Base-by-base conservation (phyloP, 2,329 filamentous ascomycete species). In the Diaporthe sp. region DNA sequence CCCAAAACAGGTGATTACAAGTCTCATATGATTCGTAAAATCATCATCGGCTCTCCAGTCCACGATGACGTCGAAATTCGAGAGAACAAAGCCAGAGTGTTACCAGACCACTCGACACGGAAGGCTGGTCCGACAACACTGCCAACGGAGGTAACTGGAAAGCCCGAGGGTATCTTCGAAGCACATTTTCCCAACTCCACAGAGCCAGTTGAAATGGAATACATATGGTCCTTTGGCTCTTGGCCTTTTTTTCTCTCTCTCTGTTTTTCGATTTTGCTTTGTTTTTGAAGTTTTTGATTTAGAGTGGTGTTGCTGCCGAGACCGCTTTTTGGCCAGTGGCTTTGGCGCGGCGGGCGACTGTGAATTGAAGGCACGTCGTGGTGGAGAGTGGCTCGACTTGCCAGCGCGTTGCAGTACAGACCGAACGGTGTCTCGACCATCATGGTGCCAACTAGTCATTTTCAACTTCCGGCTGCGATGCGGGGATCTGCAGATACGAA, bases 391-490 rank as follows among this genome's bases (percentile, higher is more conserved):
- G 34, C 19, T n/a, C 17, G 8, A 5, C 9, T 22, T 46, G 3
- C 9, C 39, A 22, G 15, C 39, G 4, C 25, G 6, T 62, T 19
- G 22, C 58, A 62, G 25, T 31, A 39, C 39, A 22, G 39, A 19
- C 58, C 5, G 13, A 9, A 8, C 4, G n/a, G 28, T 44, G 13
- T 58, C 28, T 6, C 22, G 10, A 55, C 34, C 65, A 34, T 51
- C 15, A 25, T 19, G 44, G 31, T 46, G 25, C 42, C 15, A 34
- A 10, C 22, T 49, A 57, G 2, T 58, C 69, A 6, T 51, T 72
- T 6, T 72, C 69, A 3, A 15, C 34, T n/a, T 72, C 70, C 4
- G 70, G 31, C 46, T 72, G 70, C 6, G 70, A 72, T 31, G 70
- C 70, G 12, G 70, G 70, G 15, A 72, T 28, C 44, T 59, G 58